Base-by-base conservation (phyloP, 495 filamentous ascomycete species). In the Cudoniella acicularis region DNA sequence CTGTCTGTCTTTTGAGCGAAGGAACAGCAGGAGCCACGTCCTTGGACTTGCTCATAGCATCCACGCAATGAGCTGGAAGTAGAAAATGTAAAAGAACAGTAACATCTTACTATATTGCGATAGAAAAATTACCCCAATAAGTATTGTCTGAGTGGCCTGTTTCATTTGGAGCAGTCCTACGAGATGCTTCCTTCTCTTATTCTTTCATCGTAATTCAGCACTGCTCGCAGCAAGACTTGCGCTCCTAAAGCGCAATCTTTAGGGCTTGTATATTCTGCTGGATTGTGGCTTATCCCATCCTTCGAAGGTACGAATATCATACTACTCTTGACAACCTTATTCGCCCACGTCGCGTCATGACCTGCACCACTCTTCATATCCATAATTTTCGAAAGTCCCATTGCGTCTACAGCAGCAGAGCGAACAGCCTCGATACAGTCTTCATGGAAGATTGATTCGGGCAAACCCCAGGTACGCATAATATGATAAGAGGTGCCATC, bases 221-320 rank as follows among this genome's bases (percentile, higher is more conserved):
- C 79, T 52, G 81, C 79, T 54, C 83, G 79, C 63, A 85, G 54
- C 54, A 87, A 73, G n/a, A 87, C 79, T 54, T 85, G 81, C 48
- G 83, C 79, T 13, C 85, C 84, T 18, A 79, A 74, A n/a, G 77
- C 77, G 70, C 85, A 88, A 62, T 86, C 83, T 52, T 85, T 79
- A 16, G 77, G 77, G 57, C 75, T 80, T 43, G 77, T 81, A 59
- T 81, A 86, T 64, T 87, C 85, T 22, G 73, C 73, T 10, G 85
- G 83, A 70, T 87, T 84, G 69, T 87, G 85, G 56, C 80, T 84
- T 17, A 87, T 67, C 4, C 85, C 85, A 69, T 86, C 83, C 61
- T 80, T 78, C 58, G 81, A 84, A 10, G 84, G 84, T 36, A 87
- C 81, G 62, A 88, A 87, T 49, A 87, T 83, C 85, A 88, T 87